These are phyloP conservation scores for Fusarium sp. DNA, from an alignment of 2,329 filamentous ascomycete species.

Conservation along the genomic window DNA sequence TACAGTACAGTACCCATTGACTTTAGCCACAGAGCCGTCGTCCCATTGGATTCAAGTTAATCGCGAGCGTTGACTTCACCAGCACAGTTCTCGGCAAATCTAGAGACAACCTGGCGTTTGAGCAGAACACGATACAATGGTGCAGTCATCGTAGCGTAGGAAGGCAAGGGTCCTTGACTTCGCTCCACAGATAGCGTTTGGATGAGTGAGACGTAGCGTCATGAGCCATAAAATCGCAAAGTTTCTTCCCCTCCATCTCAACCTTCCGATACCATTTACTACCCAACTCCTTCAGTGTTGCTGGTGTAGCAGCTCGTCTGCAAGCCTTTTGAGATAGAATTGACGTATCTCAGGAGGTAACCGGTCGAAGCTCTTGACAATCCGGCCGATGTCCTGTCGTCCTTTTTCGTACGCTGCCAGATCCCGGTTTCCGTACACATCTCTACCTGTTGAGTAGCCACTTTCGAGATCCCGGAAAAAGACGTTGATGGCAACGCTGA, in stretches of 20 bases:
- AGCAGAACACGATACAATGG: not conserved
- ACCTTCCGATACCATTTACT: not conserved
- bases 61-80: not conserved
- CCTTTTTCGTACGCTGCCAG: conserved; percentile 86
- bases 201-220: conserved; percentile 3
- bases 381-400: conserved; percentile 75
- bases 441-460: conserved; percentile 78
- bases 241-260: not conserved
- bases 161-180: conserved; percentile 1
- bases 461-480: conserved; percentile 81
- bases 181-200: not conserved
- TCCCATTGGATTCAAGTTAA: conserved; percentile 1
- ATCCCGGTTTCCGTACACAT: conserved; percentile 91
- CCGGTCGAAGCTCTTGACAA: conserved; percentile 72
- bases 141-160: not conserved
- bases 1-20: not conserved
- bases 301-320: conserved; percentile 68
- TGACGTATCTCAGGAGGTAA: conserved; percentile 74
- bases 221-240: conserved; percentile 6
- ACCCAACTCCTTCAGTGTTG: conserved; percentile 12
- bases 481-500: conserved; percentile 86
- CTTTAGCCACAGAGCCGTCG: conserved; percentile 10
- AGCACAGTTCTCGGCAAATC: not conserved
- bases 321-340: conserved; percentile 81
- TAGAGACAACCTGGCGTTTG: not conserved